Base-by-base conservation (phyloP, 768 basidiomycete species). In the Mycena albidolilacea region DNA sequence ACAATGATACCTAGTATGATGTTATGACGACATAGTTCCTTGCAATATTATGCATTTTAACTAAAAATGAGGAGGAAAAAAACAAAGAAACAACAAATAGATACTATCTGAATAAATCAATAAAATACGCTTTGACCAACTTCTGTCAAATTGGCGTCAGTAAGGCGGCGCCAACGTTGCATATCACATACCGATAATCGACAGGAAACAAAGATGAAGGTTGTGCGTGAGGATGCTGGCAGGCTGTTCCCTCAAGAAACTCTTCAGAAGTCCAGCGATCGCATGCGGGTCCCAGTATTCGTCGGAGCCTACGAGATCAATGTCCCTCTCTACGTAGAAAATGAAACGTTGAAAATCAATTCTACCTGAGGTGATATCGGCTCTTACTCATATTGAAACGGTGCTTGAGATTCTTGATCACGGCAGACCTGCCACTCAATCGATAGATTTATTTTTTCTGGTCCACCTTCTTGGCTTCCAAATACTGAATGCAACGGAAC, bases 251-350 rank as follows among this genome's bases (percentile, higher is more conserved):
- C 98, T 93, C 77, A 99, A 85, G 85, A 93, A 99, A 65, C 91
- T 90, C 85, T 99, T 99, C 71, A 99, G 86, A 73, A 99, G 86
- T 4, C 97, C 98, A 61, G 98, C 94, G 72, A 99, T 95, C 46
- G 98, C 98, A 81, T 99, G 97, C 55, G 96, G 96, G 84, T 99
- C 98, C 94, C 95, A 98, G 77, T 93, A 95, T 79, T 98, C 97
- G 80, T 96, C 95, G 10, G 92, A 90, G 46, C 89, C 90, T 46
- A 97, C 85, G 12, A 99, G 88, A 80, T 98, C 93, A 68, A 98
- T 88, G 81, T 99, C 98, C n/a, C 97, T 97, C 86, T 99, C 98
- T 97, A 77, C 58, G 79, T 78, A 76, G 21, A 14, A 62, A 55
- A 57, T 58, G 55, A 64, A 60, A 61, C 62, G 70, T 50, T 67